Percentiles rank a stretch among this genome's conserved stretches.
Conservation (phyloP, 2,329 filamentous ascomycete species). For the Plectosphaerella plurivora region DNA sequence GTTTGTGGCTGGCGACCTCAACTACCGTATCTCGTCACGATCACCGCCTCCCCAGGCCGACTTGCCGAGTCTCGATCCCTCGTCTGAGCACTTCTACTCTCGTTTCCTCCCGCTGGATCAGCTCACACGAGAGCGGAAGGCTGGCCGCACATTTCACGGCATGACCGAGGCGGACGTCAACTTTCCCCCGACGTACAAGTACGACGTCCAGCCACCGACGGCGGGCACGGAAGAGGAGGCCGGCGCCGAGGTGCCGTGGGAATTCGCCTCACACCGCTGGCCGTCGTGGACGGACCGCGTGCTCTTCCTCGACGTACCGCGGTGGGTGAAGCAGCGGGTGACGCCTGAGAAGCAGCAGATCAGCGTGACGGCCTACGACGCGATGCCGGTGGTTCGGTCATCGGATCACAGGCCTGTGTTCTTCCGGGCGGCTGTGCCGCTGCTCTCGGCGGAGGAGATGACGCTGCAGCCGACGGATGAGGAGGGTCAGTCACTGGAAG, state of each 20-base stretch:
- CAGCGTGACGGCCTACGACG: slow-evolving; percentile 62
- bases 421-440: slow-evolving; percentile 63
- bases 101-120: slow-evolving; percentile 73
- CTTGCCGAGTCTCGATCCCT: slow-evolving; percentile 57
- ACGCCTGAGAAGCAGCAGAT: slow-evolving; percentile 42
- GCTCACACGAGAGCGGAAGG: slow-evolving; percentile 64
- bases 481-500: too few species aligned
- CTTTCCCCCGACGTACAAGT: slow-evolving; percentile 96
- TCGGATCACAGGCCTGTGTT: slow-evolving; percentile 88
- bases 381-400: slow-evolving; percentile 72
- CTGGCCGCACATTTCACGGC: slow-evolving; percentile 71
- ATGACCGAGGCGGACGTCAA: slow-evolving; percentile 67
- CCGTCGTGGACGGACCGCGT: slow-evolving; percentile 94
- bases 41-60: slow-evolving; percentile 56
- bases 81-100: slow-evolving; percentile 57
- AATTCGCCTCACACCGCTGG: slow-evolving; percentile 78
- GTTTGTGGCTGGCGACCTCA: slow-evolving; percentile 88
- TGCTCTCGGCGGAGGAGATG: slow-evolving; percentile 40
- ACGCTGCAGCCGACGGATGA: slow-evolving; percentile 19
- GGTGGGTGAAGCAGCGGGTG: not conserved
- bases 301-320: slow-evolving; percentile 64
- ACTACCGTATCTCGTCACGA: slow-evolving; percentile 78
- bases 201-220: slow-evolving; percentile 42
- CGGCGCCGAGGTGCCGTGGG: slow-evolving; percentile 48
- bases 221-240: slow-evolving; percentile 22